Evolutionary conservation across 2,329 filamentous ascomycete genomes (phyloP), one percentile per base, ranked within the genome.

Genomic region (Blastomyces silverae): DNA sequence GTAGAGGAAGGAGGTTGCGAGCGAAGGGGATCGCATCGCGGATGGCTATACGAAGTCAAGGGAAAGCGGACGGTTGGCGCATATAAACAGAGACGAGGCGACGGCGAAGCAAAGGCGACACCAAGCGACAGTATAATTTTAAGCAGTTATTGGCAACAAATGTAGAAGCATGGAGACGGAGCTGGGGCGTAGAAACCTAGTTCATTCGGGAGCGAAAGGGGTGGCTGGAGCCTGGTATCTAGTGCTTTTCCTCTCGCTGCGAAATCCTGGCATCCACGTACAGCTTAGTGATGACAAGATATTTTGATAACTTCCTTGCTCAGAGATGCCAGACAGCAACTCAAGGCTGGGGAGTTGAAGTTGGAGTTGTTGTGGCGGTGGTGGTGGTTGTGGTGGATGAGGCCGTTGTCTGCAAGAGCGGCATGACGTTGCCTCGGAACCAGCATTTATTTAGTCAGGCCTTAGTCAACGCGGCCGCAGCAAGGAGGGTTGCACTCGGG

Each of bases 1-100:
- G 52, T 70, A 65, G 63, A 71, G 63, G 42, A 67, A 58, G 60
- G 66, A 63, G 42, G 62, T 37, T 50, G 66, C 46, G 63, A 53
- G 65, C 37, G 46, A 64, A 42, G 34, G 57, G 34, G 58, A 55
- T 42, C 63, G 68, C 70, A 71, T 68, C 46, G 61, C 58, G 58
- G 42, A 66, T 55, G 68, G 67, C 57, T 66, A 64, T 64, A 68
- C 66, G 28, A 61, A 61, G 62, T 57, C 55, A 59, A 37, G 58
- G 31, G 17, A 58, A 39, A n/a, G 48, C 48, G 42, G 52, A 64
- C 39, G 42, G 28, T 20, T 37, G 61, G 34, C 46, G 46, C 50
- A 55, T 37, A 55, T 20, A 22, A 53, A 62, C 39, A 17, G 44
- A 34, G 22, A 28, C n/a, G 44, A n/a, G 28, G 44, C 20, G 48